Percentiles rank a stretch among this genome's conserved stretches.
Evolutionary conservation across 2,329 filamentous ascomycete genomes (phyloP).

Genomic region (Pseudopithomyces maydicus): DNA sequence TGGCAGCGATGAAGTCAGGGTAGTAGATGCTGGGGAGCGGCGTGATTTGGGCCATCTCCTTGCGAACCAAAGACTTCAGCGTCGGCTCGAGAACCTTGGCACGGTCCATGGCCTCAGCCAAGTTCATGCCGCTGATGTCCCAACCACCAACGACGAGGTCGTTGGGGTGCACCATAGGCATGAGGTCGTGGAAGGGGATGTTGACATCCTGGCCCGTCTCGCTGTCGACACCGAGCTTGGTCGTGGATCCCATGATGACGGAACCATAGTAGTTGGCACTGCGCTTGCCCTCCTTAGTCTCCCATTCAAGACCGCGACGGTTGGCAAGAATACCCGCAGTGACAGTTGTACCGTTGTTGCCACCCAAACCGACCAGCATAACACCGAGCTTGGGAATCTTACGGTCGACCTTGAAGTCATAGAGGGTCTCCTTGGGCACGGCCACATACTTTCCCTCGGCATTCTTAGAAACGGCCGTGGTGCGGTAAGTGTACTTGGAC

Average conservation of each 20-base stretch:
- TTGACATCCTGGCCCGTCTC: slow-evolving; percentile 89
- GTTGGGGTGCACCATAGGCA: slow-evolving; percentile 97
- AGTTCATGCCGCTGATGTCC: slow-evolving; percentile 92
- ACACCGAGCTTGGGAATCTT: slow-evolving; percentile 91
- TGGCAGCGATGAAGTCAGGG: slow-evolving; percentile 98
- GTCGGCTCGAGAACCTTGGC: slow-evolving; percentile 94
- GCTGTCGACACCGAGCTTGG: slow-evolving; percentile 91
- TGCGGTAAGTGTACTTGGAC: slow-evolving; percentile 96
- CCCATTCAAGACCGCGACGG: slow-evolving; percentile 83
- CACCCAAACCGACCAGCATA: slow-evolving; percentile 97
- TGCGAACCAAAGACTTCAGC: slow-evolving; percentile 84
- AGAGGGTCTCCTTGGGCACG: slow-evolving; percentile 83
- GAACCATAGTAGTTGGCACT: slow-evolving; percentile 98
- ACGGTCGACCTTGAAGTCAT: slow-evolving; percentile 97
- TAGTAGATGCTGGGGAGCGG: slow-evolving; percentile 97
- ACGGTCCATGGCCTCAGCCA: slow-evolving; percentile 92
- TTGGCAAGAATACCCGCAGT: slow-evolving; percentile 98
- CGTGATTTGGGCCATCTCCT: slow-evolving; percentile 88
- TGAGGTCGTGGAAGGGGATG: slow-evolving; percentile 90
- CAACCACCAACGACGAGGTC: slow-evolving; percentile 94
- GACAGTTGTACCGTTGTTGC: slow-evolving; percentile 97
- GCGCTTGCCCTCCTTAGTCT: slow-evolving; percentile 86
- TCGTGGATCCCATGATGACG: slow-evolving; percentile 93
- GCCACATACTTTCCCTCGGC: slow-evolving; percentile 79
- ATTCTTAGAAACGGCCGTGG: slow-evolving; percentile 77